Base-by-base conservation (phyloP, 2,329 filamentous ascomycete species). In the Microthyrium microscopicum region DNA sequence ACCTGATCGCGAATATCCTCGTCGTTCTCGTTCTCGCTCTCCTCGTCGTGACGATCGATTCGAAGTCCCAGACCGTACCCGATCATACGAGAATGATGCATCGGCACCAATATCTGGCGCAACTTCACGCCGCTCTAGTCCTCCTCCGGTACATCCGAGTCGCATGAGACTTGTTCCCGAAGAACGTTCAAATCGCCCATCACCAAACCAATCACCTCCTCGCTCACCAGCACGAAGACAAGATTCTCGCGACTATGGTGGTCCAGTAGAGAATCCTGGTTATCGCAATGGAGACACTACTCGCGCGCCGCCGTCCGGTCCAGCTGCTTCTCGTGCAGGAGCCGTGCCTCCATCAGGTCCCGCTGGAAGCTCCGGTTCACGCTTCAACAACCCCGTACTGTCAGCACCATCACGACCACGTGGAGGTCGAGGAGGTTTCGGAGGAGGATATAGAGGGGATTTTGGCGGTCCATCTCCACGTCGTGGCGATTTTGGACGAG, bases 91-190 rank as follows among this genome's bases (percentile, higher is more conserved):
- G 43, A 46, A 29, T 37, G 60, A 64, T 32, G 57, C 60, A 26
- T 69, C 66, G 16, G 64, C 60, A 16, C 54, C 62, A 36, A 65
- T 62, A 25, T 75, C 72, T 6, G 62, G 54, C 15, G 52, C 61
- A 15, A 71, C 66, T 20, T 76, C 72, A 16, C 64, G 70, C 36
- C 61, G 69, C 31, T 73, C 73, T 6, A 76, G 73, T 5, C 73
- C 73, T n/a, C n/a, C n/a, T 12, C 66, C 58, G 18, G 52, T 66
- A 11, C 67, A 71, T 43, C 60, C 62, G 12, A 72, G 70, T 41
- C 60, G 66, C 42, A 47, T 58, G 31, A 59, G 55, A 30, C 45
- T 61, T 13, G 48, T 56, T 25, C n/a, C n/a, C n/a, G n/a, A n/a
- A n/a, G 42, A 36, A 17, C 19, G 45, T 46, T 21, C 46, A 46